Percentiles rank a stretch among this genome's conserved stretches.
These are phyloP conservation scores for Pinus taeda DNA, from an alignment of 75 land plant genomes.

Conservation along the genomic window DNA sequence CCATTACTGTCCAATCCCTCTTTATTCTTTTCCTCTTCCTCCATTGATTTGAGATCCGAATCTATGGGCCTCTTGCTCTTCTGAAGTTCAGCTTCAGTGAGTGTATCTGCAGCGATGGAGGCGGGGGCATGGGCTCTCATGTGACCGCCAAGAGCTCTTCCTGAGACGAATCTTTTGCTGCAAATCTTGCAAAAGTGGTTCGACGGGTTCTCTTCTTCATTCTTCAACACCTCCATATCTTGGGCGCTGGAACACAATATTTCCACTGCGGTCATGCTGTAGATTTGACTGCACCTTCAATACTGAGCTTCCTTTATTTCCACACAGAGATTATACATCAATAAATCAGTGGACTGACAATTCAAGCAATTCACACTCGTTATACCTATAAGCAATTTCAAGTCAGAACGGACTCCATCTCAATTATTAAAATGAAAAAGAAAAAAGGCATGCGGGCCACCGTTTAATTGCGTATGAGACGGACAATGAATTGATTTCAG, in stretches of 20 bases:
- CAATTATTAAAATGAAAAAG: not conserved
- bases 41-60: not conserved
- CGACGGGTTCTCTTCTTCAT: not conserved
- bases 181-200: slow-evolving; percentile 44
- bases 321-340: not conserved
- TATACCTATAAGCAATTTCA: not conserved
- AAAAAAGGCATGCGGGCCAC: not conserved
- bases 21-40: too few species aligned
- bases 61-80: slow-evolving; percentile 7
- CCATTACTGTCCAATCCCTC: not conserved
- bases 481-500: not conserved
- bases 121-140: slow-evolving; percentile 69
- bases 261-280: slow-evolving; percentile 5
- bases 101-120: slow-evolving; percentile 10
- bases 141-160: slow-evolving; percentile 65
- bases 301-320: not conserved
- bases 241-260: not conserved
- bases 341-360: not conserved
- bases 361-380: not conserved
- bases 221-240: slow-evolving; percentile 15
- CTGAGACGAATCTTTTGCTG: slow-evolving; percentile 57
- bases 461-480: slow-evolving; percentile 3
- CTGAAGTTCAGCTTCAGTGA: not conserved
- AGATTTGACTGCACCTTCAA: not conserved
- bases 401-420: not conserved